Base-by-base conservation (phyloP, 2,329 filamentous ascomycete species). In the Cladobotryum mycophilum region DNA sequence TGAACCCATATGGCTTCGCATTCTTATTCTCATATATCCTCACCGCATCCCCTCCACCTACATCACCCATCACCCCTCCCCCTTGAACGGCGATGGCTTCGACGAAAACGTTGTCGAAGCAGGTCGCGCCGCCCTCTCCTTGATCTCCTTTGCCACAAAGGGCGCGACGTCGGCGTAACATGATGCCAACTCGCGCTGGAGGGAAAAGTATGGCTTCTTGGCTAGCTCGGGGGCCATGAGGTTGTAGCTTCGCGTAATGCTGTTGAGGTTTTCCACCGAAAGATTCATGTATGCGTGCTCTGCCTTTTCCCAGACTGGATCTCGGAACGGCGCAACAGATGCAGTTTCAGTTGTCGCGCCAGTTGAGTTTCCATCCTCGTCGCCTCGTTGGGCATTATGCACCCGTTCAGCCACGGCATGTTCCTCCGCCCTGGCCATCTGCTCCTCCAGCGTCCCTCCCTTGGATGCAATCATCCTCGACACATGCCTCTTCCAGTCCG, bases 91-190 rank as follows among this genome's bases (percentile, higher is more conserved):
- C 46, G 46, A 64, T 65, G 48, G 52, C 52, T 20, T 73, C 67
- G 33, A 55, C 40, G 49, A 45, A 46, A 50, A 49, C 44, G 51
- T 54, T 20, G 53, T 70, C 4, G 71, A 58, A 53, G 74, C 72
- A 46, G 75, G 71, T 41, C 67, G 62, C 1, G 70, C 64, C 3
- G 88, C 88, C 17, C 89, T 76, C 25, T 87, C 78, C 51, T 78
- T 77, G 53, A 97, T 93, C 55, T 84, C 84, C 2, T 78, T 75
- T 0, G 89, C 81, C 4, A 97, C 68, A 43, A 78, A 73, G 0
- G 89, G 89, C 6, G 92, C 92, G 1, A 95, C 85, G 53, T 96
- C 91, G 1, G 89, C 86, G 63, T 84, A 97, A 65, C 91, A 96
- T 3, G 80, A 76, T 30, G 76, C 78, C 14, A 97, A 76, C 69